Percentiles rank a stretch among this genome's conserved stretches.
Conservation (phyloP, 768 basidiomycete genomes). For the Albatrellus ellisii region DNA sequence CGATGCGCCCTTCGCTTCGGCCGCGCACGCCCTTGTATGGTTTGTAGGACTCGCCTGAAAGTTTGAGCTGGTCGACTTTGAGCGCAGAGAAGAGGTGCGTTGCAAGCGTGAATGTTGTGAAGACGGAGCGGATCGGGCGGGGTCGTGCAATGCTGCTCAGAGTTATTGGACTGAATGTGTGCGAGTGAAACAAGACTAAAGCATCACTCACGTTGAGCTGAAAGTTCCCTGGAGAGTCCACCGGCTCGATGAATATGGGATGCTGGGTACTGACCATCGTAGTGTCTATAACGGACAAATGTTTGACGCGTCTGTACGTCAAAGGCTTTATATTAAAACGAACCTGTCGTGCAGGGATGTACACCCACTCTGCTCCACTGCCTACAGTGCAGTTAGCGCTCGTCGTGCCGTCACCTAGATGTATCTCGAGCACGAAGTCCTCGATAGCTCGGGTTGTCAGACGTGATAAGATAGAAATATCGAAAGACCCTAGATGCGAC, state of each 20-base stretch:
- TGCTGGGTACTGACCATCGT: constrained; percentile 64
- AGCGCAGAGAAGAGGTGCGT: constrained; percentile 64
- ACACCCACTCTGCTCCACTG: constrained; percentile 64
- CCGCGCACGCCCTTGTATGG: constrained; percentile 86
- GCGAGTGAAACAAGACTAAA: not conserved
- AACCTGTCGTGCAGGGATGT: constrained; percentile 37
- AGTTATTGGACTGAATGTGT: not conserved
- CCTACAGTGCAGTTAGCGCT: constrained; percentile 61
- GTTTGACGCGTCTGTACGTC: no score
- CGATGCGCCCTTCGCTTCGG: constrained; percentile 49
- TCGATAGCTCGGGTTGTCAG: constrained; percentile 55
- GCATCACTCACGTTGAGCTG: constrained; percentile 38
- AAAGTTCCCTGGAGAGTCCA: constrained; percentile 74
- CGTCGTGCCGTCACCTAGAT: constrained; percentile 62
- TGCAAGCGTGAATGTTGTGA: constrained; percentile 58
- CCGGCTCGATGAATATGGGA: constrained; percentile 47
- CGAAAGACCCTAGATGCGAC: constrained; percentile 35
- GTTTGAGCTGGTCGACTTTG: constrained; percentile 75
- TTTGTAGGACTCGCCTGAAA: constrained; percentile 73
- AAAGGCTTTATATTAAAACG: not conserved
- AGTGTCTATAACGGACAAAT: constrained; percentile 40
- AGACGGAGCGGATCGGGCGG: constrained; percentile 65
- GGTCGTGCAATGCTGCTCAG: constrained; percentile 25
- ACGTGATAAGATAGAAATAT: constrained; percentile 22
- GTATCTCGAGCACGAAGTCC: constrained; percentile 54